These are phyloP conservation scores for Dimargaris cristalligena DNA, from an alignment of 192 early-diverging fungal genomes.

Conservation along the genomic window DNA sequence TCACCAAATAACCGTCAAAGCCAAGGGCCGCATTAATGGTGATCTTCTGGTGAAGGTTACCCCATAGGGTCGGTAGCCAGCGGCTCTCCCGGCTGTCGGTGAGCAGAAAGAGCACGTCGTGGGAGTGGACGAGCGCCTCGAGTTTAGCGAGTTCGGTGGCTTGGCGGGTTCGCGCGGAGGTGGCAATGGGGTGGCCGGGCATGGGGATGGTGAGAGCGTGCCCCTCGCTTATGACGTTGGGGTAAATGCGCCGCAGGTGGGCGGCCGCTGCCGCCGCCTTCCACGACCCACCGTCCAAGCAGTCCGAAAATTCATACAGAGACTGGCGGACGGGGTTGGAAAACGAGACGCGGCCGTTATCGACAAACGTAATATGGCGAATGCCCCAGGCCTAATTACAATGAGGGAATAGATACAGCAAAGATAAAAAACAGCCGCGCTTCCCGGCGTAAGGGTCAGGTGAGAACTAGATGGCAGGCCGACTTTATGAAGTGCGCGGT, in stretches of 20 bases:
- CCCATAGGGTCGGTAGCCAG: constrained; percentile 87
- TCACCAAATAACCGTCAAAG: constrained; percentile 90
- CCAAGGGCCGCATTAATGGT: constrained; percentile 91
- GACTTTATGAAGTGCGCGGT: too few species aligned
- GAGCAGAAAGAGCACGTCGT: constrained; percentile 80
- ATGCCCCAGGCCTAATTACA: constrained; percentile 86
- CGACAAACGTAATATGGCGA: constrained; percentile 84
- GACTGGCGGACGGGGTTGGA: constrained; percentile 96
- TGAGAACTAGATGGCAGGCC: too few species aligned
- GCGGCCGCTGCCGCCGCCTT: constrained; percentile 82
- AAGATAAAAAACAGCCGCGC: too few species aligned
- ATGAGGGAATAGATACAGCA: too few species aligned
- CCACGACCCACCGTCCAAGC: constrained; percentile 63
- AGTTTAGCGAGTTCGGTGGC: constrained; percentile 30
- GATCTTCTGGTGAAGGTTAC: constrained; percentile 46
- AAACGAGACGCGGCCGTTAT: constrained; percentile 77
- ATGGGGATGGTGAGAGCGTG: constrained; percentile 72
- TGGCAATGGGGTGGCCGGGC: constrained; percentile 72
- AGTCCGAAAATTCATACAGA: constrained; percentile 79
- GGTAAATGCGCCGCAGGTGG: constrained; percentile 55
- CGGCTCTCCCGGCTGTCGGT: constrained; percentile 91
- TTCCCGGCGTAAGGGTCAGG: too few species aligned
- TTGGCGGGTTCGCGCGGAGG: constrained; percentile 15
- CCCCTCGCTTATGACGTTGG: constrained; percentile 56
- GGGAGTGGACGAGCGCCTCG: constrained; percentile 42